phyloP scores from a whole-genome alignment of 2,329 filamentous ascomycete species.

The Pestalotiopsis sp. region DNA sequence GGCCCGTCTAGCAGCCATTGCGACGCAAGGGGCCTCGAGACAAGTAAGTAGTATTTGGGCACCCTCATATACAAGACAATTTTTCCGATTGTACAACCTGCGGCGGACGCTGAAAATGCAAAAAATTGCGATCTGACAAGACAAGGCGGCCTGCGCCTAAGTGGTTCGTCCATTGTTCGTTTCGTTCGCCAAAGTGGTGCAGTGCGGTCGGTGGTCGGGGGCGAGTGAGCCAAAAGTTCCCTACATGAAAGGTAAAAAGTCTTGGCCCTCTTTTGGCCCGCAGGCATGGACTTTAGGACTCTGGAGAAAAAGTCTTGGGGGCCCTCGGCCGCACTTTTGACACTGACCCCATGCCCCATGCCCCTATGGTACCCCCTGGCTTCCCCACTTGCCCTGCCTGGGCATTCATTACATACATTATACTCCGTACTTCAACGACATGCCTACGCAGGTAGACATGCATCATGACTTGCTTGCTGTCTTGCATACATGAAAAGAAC shows the following conservation, averaged over 20 bases:
- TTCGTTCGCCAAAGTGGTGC: not conserved
- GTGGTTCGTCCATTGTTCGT: not conserved
- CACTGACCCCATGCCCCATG: not conserved
- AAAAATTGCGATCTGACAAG: not conserved
- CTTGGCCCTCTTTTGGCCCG: not conserved
- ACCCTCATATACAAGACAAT: not conserved
- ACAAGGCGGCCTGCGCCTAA: not conserved
- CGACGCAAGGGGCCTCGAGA: not conserved
- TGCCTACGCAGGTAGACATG: no score
- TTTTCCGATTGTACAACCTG: not conserved
- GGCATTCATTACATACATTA: no score
- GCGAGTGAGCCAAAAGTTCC: not conserved
- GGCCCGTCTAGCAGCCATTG: not conserved
- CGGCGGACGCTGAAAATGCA: not conserved
- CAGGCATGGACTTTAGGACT: not conserved
- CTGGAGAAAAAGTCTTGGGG: not conserved
- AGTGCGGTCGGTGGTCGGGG: not conserved
- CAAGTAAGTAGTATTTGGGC: not conserved
- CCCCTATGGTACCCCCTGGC: not conserved
- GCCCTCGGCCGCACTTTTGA: not conserved
- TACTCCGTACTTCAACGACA: no score
- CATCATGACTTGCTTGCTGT: no score
- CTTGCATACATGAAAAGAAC: no score
- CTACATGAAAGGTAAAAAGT: not conserved
- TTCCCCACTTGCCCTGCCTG: not conserved